Evolutionary conservation across 441 rosid genomes (phyloP).

Genomic region (Melastoma candidum): DNA sequence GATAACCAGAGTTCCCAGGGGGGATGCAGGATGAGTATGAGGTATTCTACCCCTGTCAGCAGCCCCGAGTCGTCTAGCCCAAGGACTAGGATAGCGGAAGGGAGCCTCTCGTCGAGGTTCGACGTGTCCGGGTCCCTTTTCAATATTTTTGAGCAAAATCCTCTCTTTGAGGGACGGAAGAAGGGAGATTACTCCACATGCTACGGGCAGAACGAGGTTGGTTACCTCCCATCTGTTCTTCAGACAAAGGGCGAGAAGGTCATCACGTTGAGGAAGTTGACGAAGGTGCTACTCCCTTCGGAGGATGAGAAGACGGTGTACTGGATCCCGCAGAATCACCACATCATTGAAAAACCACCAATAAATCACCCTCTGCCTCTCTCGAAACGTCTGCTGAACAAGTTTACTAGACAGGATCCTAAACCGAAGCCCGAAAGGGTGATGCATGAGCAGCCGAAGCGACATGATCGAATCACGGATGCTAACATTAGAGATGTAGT

Average conservation of each 20-base stretch:
- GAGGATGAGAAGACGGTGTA: constrained; percentile 18
- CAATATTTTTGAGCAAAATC: constrained; percentile 41
- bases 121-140: constrained; percentile 26
- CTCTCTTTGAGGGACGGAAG: constrained; percentile 41
- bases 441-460: constrained; percentile 20
- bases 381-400: constrained; percentile 33
- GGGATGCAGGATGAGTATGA: constrained; percentile 24
- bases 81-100: constrained; percentile 27
- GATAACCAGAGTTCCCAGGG: constrained; percentile 16
- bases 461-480: constrained; percentile 16
- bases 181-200: constrained; percentile 17
- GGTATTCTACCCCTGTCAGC: constrained; percentile 53
- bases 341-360: constrained; percentile 9
- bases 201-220: constrained; percentile 13
- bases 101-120: constrained; percentile 27
- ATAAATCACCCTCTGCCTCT: constrained; percentile 16
- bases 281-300: constrained; percentile 12
- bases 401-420: constrained; percentile 44
- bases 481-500: constrained; percentile 33
- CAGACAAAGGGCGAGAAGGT: constrained; percentile 18
- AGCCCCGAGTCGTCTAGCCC: constrained; percentile 51
- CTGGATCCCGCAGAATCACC: constrained; percentile 44
- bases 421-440: constrained; percentile 16
- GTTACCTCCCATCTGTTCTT: constrained; percentile 13
- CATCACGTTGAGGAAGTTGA: constrained; percentile 21